phyloP scores from a whole-genome alignment of 208 protist species.

The Phytomonas sp. region DNA sequence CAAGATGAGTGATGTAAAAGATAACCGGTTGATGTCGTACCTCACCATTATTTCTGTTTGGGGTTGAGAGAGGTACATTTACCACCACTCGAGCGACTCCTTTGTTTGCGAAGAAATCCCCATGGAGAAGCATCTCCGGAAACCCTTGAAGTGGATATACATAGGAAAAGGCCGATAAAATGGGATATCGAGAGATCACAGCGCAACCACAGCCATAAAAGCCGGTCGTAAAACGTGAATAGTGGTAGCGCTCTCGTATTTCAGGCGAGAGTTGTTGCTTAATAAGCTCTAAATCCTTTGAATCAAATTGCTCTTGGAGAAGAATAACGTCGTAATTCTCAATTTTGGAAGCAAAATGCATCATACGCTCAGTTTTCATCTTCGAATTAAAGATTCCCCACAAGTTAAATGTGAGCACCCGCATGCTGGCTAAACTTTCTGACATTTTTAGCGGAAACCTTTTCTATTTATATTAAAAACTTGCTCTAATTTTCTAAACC shows the following conservation, averaged over 20 bases:
- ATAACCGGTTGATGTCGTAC: constrained; percentile 39
- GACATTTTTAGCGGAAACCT: constrained; percentile 3
- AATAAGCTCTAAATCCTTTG: constrained; percentile 66
- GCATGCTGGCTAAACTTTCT: constrained; percentile 20
- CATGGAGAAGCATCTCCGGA: constrained; percentile 79
- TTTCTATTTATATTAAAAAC: constrained; percentile 1
- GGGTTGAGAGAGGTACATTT: constrained; percentile 30
- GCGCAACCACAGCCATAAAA: constrained; percentile 84
- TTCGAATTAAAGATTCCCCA: constrained; percentile 90
- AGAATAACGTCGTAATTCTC: constrained; percentile 73
- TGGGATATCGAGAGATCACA: constrained; percentile 77
- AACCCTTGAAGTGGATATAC: constrained; percentile 75
- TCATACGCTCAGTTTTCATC: constrained; percentile 64
- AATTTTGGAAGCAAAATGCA: constrained; percentile 69
- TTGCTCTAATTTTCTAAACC: not conserved
- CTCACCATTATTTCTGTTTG: not conserved
- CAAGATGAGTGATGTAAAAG: constrained; percentile 77
- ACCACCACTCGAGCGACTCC: constrained; percentile 61
- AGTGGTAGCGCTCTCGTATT: constrained; percentile 48
- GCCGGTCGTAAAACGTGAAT: constrained; percentile 66
- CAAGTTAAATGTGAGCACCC: constrained; percentile 77
- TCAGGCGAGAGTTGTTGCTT: constrained; percentile 20
- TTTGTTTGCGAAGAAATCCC: constrained; percentile 88
- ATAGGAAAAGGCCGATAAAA: constrained; percentile 67
- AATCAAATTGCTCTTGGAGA: constrained; percentile 81